Conservation (phyloP, 2,329 filamentous ascomycete species). For the Colletotrichum filicis region DNA sequence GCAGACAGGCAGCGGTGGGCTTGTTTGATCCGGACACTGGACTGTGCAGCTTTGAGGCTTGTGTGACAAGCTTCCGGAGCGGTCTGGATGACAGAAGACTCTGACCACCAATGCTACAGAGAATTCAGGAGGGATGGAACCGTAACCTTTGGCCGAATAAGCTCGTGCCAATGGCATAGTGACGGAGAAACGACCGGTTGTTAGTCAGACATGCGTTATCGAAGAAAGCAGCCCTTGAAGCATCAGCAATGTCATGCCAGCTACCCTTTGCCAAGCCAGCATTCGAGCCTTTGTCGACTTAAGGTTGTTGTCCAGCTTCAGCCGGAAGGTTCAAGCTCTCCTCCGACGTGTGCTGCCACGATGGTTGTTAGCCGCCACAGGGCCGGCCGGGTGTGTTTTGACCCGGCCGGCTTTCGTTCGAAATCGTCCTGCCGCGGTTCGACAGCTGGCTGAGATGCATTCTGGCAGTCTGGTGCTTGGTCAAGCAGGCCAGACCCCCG, state of each 20-base stretch:
- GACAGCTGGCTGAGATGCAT: not conserved
- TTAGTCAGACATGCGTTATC: not conserved
- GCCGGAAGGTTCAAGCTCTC: not conserved
- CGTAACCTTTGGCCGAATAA: not conserved
- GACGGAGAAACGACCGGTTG: slow-evolving; percentile 8
- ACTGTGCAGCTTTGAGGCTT: slow-evolving; percentile 1
- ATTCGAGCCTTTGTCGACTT: not conserved
- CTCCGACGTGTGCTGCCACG: slow-evolving; percentile 4
- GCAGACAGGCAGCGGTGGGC: not conserved
- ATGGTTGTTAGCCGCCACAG: slow-evolving; percentile 10
- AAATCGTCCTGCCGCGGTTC: not conserved
- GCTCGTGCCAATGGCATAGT: slow-evolving; percentile 7
- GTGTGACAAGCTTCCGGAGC: not conserved
- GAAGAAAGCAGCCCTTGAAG: not conserved
- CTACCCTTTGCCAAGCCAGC: not conserved
- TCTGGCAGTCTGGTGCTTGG: not conserved
- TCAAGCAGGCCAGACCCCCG: slow-evolving; percentile 14
- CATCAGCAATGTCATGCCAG: not conserved
- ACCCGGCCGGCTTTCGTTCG: slow-evolving; percentile 6
- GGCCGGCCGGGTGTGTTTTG: not conserved
- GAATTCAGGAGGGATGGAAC: slow-evolving; percentile 1
- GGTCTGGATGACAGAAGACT: not conserved
- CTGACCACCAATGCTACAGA: not conserved
- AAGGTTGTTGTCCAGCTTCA: not conserved
- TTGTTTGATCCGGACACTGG: not conserved